These are phyloP conservation scores for Antrodiella citrinella DNA, from an alignment of 768 basidiomycete species.

Conservation along the genomic window DNA sequence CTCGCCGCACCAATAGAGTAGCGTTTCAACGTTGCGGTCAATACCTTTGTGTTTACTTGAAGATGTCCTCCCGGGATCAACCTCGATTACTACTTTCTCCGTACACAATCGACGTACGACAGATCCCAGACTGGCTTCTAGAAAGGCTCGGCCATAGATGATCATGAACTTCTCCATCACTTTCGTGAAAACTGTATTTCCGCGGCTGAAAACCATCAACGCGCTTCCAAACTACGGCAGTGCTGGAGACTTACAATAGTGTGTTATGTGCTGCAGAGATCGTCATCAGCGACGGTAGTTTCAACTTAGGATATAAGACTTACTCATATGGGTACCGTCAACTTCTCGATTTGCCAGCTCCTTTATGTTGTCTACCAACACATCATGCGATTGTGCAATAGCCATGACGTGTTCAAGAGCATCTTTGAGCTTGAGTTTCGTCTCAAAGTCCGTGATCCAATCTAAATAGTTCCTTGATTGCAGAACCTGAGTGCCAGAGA, in stretches of 20 bases:
- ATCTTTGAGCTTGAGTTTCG: slow-evolving; percentile 56
- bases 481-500: slow-evolving; percentile 45
- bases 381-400: slow-evolving; percentile 60
- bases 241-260: slow-evolving; percentile 36
- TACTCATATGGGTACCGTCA: slow-evolving; percentile 58
- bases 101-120: slow-evolving; percentile 61
- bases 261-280: slow-evolving; percentile 57
- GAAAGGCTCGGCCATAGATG: slow-evolving; percentile 73
- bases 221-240: no score
- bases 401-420: slow-evolving; percentile 48
- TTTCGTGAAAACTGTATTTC: slow-evolving; percentile 41
- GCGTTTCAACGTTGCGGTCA: slow-evolving; percentile 57
- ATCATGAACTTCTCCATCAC: slow-evolving; percentile 74
- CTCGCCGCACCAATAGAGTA: slow-evolving; percentile 72
- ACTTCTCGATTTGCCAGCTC: slow-evolving; percentile 66
- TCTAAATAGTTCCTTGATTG: slow-evolving; percentile 59
- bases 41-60: slow-evolving; percentile 53
- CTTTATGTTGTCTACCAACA: slow-evolving; percentile 59
- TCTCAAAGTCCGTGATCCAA: slow-evolving; percentile 68
- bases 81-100: slow-evolving; percentile 74
- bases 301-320: slow-evolving; percentile 17
- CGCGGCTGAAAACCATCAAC: no score
- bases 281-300: neutral
- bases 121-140: slow-evolving; percentile 72
- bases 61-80: slow-evolving; percentile 59